Evolutionary conservation across 1,284 basidiomycete genomes (phyloP).

Genomic region (Leucoagaricus sp.): DNA sequence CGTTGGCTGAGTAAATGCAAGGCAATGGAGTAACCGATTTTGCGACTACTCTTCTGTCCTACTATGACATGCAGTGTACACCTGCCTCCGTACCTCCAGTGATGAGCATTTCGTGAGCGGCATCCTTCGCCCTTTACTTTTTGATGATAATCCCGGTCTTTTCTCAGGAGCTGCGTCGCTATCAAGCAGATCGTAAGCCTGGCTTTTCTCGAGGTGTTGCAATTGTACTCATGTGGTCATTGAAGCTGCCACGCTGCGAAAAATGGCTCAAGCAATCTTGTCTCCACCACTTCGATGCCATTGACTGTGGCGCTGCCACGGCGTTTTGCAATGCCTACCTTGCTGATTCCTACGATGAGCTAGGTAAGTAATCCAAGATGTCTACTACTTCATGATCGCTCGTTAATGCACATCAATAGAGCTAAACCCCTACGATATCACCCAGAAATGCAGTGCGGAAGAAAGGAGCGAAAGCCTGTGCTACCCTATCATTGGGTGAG

Average conservation of each 20-base stretch:
- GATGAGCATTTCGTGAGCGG: constrained; percentile 26
- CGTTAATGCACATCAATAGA: constrained; percentile 21
- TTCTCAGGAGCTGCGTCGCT: background rate
- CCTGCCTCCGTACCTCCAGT: constrained; percentile 46
- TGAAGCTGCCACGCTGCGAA: constrained; percentile 44
- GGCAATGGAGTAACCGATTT: constrained; percentile 60
- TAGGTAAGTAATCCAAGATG: constrained; percentile 31
- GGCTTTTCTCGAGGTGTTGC: background rate
- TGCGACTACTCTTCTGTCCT: constrained; percentile 40
- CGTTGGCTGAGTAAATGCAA: constrained; percentile 21
- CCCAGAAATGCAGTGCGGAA: constrained; percentile 56
- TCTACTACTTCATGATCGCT: background rate
- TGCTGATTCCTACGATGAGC: constrained; percentile 29
- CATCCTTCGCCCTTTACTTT: too few relatives aligned
- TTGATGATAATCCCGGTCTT: background rate
- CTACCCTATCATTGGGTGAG: constrained; percentile 49
- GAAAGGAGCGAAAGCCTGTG: constrained; percentile 39
- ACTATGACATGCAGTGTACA: constrained; percentile 53
- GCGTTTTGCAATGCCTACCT: constrained; percentile 47
- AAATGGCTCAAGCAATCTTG: constrained; percentile 47
- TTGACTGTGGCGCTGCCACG: constrained; percentile 51
- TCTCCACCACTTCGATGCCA: constrained; percentile 48
- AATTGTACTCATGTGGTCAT: constrained; percentile 16
- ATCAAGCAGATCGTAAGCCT: background rate
- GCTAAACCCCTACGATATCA: constrained; percentile 62